Evolutionary conservation across 108 stramenopile genomes (phyloP).

Genomic region (Skeletonema costatum): DNA sequence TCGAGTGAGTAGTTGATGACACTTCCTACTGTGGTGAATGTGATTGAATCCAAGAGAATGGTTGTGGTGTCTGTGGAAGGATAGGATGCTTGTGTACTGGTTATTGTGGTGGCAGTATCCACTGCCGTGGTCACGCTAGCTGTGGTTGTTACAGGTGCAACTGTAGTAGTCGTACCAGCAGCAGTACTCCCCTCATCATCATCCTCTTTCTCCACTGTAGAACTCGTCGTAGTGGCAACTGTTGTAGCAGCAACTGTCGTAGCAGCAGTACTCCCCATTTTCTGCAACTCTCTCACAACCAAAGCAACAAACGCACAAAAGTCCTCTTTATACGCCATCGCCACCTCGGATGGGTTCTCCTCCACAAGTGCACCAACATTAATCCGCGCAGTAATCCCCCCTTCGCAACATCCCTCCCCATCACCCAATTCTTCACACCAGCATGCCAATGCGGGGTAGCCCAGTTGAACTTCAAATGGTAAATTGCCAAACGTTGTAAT

Average conservation of each 20-base stretch:
- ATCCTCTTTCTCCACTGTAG: no score
- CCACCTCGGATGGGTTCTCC: neutral
- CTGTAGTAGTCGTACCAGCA: neutral
- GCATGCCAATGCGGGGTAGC: neutral
- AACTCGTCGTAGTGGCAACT: neutral
- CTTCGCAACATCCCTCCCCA: neutral
- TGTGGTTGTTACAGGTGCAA: neutral
- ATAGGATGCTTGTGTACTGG: neutral
- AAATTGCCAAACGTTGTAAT: neutral
- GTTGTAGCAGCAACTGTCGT: neutral
- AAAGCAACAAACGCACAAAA: neutral
- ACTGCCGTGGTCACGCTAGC: no score
- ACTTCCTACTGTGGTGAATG: neutral
- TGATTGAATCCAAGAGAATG: neutral
- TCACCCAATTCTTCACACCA: neutral
- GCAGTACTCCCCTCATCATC: neutral
- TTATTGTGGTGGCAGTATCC: no score
- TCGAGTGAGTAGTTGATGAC: neutral
- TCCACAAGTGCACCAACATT: neutral
- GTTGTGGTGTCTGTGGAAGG: neutral
- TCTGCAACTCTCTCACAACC: neutral
- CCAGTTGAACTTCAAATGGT: neutral
- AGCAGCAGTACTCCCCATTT: neutral
- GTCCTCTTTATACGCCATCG: neutral
- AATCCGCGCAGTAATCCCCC: neutral